Evolutionary conservation across 345 rosid genomes (phyloP).

Genomic region (Euphorbia tirucalli): DNA sequence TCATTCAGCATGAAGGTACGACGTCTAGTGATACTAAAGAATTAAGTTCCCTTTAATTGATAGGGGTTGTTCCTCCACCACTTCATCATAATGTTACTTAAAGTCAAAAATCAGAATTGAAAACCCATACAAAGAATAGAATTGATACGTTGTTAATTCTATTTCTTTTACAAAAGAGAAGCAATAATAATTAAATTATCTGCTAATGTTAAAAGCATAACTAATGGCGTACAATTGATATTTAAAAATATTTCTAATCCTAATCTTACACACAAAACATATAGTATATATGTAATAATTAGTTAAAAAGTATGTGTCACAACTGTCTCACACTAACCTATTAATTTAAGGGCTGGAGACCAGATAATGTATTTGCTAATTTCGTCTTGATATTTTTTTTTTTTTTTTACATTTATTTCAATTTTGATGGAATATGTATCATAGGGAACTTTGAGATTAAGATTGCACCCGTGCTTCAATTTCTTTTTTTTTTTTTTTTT

Average conservation of each 20-base stretch:
- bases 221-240: too few species aligned
- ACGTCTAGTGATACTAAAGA: background rate
- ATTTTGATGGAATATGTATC: background rate
- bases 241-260: too few species aligned
- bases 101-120: background rate
- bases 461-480: background rate
- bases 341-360: too few species aligned
- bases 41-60: background rate
- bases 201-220: too few species aligned
- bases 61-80: background rate
- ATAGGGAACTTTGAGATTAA: background rate
- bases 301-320: too few species aligned
- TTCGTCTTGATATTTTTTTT: background rate
- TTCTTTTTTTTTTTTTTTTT: too few species aligned
- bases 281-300: too few species aligned
- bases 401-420: background rate
- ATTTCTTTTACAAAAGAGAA: background rate
- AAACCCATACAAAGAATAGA: background rate
- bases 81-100: background rate
- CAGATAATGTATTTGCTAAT: background rate
- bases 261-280: too few species aligned
- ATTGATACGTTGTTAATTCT: background rate
- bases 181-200: background rate
- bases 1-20: background rate
- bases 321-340: conserved; percentile 10